phyloP scores from a whole-genome alignment of 495 filamentous ascomycete genomes.

The Tetracladium marchalianum region DNA sequence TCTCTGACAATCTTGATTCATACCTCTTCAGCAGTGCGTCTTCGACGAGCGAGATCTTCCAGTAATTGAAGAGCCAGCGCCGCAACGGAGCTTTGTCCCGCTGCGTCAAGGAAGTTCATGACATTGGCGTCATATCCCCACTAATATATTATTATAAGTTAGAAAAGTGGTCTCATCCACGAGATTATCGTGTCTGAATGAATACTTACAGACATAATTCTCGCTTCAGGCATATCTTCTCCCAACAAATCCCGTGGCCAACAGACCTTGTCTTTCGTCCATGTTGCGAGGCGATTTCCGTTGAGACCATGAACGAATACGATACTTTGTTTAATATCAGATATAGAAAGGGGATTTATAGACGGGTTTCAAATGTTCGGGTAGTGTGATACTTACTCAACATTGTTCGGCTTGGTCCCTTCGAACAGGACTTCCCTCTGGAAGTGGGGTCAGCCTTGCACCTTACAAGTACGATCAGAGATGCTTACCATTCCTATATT shows the following conservation, averaged over 20 bases:
- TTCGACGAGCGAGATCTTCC: neutral
- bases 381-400: neutral
- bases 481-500: too few species aligned
- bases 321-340: conserved; percentile 1
- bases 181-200: neutral
- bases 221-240: conserved; percentile 17
- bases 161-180: neutral
- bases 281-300: conserved; percentile 20
- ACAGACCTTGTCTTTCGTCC: conserved; percentile 23
- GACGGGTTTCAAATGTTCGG: neutral
- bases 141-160: neutral
- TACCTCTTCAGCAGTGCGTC: neutral
- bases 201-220: conserved; percentile 17
- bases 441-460: too few species aligned
- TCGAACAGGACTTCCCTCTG: neutral
- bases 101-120: neutral
- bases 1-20: neutral
- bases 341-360: neutral
- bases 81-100: neutral
- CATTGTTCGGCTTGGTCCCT: neutral
- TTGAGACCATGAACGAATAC: conserved; percentile 27
- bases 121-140: conserved; percentile 1
- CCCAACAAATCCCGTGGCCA: conserved; percentile 25
- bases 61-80: neutral
- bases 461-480: too few species aligned